Base-by-base conservation (phyloP, 1,139 yeast species). In the Taiozyma onychis region DNA sequence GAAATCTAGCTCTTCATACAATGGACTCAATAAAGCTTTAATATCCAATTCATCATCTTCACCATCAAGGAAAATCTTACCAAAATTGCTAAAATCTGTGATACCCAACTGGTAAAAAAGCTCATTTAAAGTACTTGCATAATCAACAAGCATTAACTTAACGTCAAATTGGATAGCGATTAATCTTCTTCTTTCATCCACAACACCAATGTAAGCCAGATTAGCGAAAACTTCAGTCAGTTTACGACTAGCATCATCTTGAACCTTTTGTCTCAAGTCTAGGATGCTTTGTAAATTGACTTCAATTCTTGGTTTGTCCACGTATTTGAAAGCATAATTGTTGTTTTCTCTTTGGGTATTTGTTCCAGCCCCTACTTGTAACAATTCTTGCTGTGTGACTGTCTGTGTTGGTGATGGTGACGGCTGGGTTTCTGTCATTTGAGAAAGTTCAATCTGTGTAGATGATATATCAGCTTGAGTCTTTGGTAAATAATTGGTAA, bases 81-180 rank as follows among this genome's bases (percentile, higher is more conserved):
- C 99, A 67, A 81, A 91, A 62, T 90, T 91, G 46, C 85, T 80
- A 67, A 95, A 90, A 53, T 88, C 91, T 1, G 84, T 71, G 18
- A 93, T 68, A 0, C 86, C 89, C 9, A 86, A 69, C 60, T 95
- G 98, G 64, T 90, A 93, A 62, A 86, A 90, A 50, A 89, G 73
- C 55, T 88, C 91, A 54, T 71, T 69, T 34, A 85, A 71, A 1
- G 89, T 65, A 0, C 87, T 75, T 0, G 86, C 89, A 65, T 90
- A 93, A 65, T 93, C 97, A 41, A 95, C 82, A 22, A 93, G 67
- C 62, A 78, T 86, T 35, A 93, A 71, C 52, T 81, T 81, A 11
- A 91, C 85, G 55, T 86, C 96, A 61, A 83, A 79, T 63, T 95
- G 99, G 48, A 93, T 74, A 26, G 97, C 87, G 16, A 87, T 83